Conservation (phyloP, 495 filamentous ascomycete species). For the Aspergillus mulundensis region DNA sequence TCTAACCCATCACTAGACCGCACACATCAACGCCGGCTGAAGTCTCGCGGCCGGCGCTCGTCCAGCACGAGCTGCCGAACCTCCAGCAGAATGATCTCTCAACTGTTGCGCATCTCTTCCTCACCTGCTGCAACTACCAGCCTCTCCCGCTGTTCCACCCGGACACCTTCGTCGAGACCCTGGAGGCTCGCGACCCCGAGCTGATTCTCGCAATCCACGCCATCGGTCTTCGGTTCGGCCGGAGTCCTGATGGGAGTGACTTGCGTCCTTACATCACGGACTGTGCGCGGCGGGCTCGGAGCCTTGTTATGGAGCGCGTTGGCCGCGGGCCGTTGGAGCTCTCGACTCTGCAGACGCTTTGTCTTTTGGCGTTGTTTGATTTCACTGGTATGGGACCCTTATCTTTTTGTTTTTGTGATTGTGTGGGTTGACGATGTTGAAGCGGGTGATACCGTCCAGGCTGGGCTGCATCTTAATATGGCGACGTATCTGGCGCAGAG, state of each 20-base stretch:
- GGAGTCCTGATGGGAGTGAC: conserved; percentile 8
- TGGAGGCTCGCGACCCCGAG: conserved; percentile 29
- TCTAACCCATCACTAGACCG: background rate
- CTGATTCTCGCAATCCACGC: conserved; percentile 35
- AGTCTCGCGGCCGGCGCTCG: background rate
- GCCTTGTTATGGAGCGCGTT: conserved; percentile 30
- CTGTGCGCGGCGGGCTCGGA: conserved; percentile 28
- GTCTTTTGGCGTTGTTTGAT: conserved; percentile 38
- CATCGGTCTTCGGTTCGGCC: conserved; percentile 30
- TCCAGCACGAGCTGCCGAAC: background rate
- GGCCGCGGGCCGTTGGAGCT: conserved; percentile 34
- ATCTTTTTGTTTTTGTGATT: background rate
- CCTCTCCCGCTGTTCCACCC: conserved; percentile 36
- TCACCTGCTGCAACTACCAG: conserved; percentile 36
- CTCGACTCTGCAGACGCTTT: conserved; percentile 40
- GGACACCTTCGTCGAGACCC: conserved; percentile 18
- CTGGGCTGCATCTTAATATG: conserved; percentile 33
- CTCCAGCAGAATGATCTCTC: conserved; percentile 5
- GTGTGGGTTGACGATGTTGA: background rate
- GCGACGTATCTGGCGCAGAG: conserved; percentile 36
- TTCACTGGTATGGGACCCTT: conserved; percentile 30
- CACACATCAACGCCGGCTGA: conserved; percentile 1
- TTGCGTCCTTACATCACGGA: conserved; percentile 15
- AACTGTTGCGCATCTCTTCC: conserved; percentile 22
- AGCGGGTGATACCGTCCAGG: conserved; percentile 35